phyloP scores from a whole-genome alignment of 495 filamentous ascomycete genomes.

The Daldinia bambusicola region DNA sequence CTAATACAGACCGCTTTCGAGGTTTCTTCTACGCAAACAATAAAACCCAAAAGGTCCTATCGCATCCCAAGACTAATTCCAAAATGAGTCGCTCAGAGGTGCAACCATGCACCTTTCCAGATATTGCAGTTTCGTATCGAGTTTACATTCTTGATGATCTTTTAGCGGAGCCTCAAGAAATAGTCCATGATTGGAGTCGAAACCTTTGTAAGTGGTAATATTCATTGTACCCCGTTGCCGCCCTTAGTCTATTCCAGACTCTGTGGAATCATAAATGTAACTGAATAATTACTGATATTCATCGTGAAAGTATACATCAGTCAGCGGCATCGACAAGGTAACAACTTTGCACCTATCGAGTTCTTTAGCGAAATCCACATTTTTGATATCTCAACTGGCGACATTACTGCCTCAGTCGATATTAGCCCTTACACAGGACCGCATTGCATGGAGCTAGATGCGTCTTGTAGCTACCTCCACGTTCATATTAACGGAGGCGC shows the following conservation, averaged over 20 bases:
- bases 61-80: constrained; percentile 3
- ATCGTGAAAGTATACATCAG: constrained; percentile 31
- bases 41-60: not conserved
- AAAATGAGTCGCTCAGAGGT: constrained; percentile 31
- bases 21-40: constrained; percentile 7
- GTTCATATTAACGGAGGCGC: constrained; percentile 38
- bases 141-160: constrained; percentile 46
- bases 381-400: constrained; percentile 35
- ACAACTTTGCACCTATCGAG: constrained; percentile 40
- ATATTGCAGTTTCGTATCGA: constrained; percentile 41
- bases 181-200: constrained; percentile 42
- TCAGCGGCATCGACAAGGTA: constrained; percentile 41
- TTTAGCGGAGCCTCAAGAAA: constrained; percentile 44
- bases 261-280: not conserved
- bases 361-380: constrained; percentile 36
- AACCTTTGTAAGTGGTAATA: constrained; percentile 11
- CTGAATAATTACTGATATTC: not conserved
- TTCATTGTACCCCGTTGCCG: too few relatives aligned
- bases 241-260: not conserved
- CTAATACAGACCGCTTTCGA: constrained; percentile 12
- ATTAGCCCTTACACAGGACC: constrained; percentile 40
- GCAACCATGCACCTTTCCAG: constrained; percentile 35
- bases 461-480: constrained; percentile 36
- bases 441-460: constrained; percentile 42
- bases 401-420: constrained; percentile 36